Conservation (phyloP, 305 asterid genomes). For the Solanum hybrid region DNA sequence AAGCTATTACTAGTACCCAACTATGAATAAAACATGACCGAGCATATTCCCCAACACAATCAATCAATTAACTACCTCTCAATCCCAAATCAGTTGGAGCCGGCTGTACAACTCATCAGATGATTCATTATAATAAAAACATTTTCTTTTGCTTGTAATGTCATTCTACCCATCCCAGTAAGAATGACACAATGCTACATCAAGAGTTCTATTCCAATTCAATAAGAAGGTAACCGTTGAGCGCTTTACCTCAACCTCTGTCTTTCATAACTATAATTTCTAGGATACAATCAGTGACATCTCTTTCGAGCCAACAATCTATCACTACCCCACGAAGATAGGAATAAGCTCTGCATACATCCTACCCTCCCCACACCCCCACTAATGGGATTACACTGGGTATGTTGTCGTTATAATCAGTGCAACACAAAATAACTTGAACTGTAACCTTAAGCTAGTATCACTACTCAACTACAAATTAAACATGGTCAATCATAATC, state of each 20-base stretch:
- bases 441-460: not conserved
- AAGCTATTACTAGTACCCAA: not conserved
- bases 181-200: not conserved
- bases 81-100: not conserved
- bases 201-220: not conserved
- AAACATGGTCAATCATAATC: not conserved
- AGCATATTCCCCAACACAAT: not conserved
- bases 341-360: not conserved
- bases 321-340: not conserved
- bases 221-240: not conserved
- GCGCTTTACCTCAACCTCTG: not conserved
- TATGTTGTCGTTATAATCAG: not conserved
- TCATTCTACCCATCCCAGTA: not conserved
- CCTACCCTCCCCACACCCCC: not conserved
- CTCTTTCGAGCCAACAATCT: not conserved
- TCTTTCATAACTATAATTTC: not conserved
- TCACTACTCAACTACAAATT: not conserved
- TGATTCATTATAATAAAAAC: not conserved
- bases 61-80: not conserved
- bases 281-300: not conserved
- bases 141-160: not conserved
- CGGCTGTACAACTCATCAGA: not conserved
- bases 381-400: not conserved
- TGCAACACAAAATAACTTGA: not conserved
- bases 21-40: not conserved